These are phyloP conservation scores for Lasiosphaeria hispida DNA, from an alignment of 495 filamentous ascomycete genomes.

Conservation along the genomic window DNA sequence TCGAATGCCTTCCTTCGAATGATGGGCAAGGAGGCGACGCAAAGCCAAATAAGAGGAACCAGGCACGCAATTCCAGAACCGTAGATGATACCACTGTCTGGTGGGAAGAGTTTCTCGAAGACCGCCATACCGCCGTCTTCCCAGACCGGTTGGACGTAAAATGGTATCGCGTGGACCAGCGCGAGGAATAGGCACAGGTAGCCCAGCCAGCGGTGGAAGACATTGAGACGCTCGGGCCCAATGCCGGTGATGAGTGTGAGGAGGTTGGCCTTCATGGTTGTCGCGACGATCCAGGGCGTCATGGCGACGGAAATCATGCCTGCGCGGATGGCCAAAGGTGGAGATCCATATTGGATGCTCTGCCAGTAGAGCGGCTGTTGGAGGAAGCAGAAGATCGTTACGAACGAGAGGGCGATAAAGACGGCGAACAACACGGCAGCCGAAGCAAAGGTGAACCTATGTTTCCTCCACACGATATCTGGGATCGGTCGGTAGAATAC, in stretches of 20 bases:
- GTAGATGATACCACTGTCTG: slow-evolving; percentile 67
- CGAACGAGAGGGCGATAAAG: slow-evolving; percentile 63
- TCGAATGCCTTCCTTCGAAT: slow-evolving; percentile 67
- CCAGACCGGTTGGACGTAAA: slow-evolving; percentile 84
- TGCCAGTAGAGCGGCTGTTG: slow-evolving; percentile 82
- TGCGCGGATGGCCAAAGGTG: slow-evolving; percentile 81
- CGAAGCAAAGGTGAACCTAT: slow-evolving; percentile 72
- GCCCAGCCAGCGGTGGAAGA: slow-evolving; percentile 90
- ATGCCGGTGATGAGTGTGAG: slow-evolving; percentile 85
- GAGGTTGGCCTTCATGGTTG: slow-evolving; percentile 88
- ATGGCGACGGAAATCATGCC: slow-evolving; percentile 94
- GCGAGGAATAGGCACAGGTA: slow-evolving; percentile 82
- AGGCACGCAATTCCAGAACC: slow-evolving; percentile 87
- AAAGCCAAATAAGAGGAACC: slow-evolving; percentile 76
- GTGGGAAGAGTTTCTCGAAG: slow-evolving; percentile 63
- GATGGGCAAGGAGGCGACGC: slow-evolving; percentile 75
- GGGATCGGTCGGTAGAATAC: slow-evolving; percentile 84
- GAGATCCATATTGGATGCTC: slow-evolving; percentile 79
- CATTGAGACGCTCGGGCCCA: slow-evolving; percentile 87
- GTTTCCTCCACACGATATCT: slow-evolving; percentile 58
- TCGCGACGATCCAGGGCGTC: slow-evolving; percentile 89
- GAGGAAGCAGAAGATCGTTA: slow-evolving; percentile 76
- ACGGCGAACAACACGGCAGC: slow-evolving; percentile 65
- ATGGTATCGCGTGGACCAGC: slow-evolving; percentile 81
- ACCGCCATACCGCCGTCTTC: slow-evolving; percentile 66